Conservation (phyloP, 2,329 filamentous ascomycete species). For the Aureobasidium sp. region DNA sequence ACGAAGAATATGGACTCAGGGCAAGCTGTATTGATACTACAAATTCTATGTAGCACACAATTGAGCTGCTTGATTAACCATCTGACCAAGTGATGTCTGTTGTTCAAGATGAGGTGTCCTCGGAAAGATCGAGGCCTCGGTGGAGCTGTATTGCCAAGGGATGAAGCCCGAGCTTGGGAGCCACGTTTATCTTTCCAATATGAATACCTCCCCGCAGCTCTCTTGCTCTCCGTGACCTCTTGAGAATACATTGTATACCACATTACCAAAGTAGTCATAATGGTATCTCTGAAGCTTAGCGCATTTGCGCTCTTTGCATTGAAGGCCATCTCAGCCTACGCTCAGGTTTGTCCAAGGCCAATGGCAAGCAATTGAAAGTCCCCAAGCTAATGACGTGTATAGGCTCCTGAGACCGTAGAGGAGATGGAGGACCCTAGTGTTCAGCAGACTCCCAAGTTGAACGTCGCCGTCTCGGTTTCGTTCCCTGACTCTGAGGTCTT, state of each 20-base stretch:
- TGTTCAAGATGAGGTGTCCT: not conserved
- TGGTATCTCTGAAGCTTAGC: constrained; percentile 67
- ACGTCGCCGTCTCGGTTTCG: constrained; percentile 46
- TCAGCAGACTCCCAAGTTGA: constrained; percentile 44
- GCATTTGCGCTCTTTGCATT: constrained; percentile 64
- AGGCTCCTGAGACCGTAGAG: constrained; percentile 43
- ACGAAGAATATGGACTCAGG: not conserved
- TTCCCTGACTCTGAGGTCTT: constrained; percentile 71
- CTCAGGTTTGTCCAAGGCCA: not conserved
- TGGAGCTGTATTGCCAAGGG: constrained; percentile 1
- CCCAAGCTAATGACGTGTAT: not conserved
- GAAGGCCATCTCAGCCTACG: constrained; percentile 51
- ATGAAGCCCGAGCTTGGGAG: not conserved
- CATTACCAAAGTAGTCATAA: constrained; percentile 29
- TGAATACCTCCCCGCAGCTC: not conserved
- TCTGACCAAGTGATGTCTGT: not conserved
- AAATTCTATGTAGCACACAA: not conserved
- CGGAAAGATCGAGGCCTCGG: not conserved
- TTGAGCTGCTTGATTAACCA: not conserved
- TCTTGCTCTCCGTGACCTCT: not conserved
- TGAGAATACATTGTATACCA: not conserved
- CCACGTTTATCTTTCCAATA: not conserved
- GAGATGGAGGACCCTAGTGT: constrained; percentile 40
- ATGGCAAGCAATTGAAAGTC: not conserved
- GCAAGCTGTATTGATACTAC: not conserved